Evolutionary conservation across 1,284 basidiomycete species (phyloP).

Genomic region (Naganishia sp.): DNA sequence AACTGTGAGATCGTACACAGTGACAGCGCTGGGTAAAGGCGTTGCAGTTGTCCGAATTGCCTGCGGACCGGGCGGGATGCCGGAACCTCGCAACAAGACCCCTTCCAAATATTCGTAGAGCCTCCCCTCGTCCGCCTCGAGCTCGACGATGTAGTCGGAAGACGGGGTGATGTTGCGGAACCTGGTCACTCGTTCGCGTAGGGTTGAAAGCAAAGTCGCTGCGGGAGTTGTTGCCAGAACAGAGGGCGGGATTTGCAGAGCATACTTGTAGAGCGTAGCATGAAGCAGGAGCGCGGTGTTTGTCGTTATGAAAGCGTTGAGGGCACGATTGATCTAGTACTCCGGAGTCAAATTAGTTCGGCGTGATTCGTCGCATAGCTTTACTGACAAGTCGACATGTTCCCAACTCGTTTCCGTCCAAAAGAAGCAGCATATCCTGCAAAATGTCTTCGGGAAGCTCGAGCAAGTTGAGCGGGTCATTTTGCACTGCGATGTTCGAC

Average conservation of each 20-base stretch:
- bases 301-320: conserved; percentile 40
- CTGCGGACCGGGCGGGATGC: neutral
- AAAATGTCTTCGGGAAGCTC: conserved; percentile 44
- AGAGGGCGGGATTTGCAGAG: conserved; percentile 59
- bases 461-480: conserved; percentile 27
- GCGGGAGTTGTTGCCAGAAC: conserved; percentile 38
- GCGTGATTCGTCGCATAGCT: neutral
- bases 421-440: conserved; percentile 39
- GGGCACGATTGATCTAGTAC: conserved; percentile 42
- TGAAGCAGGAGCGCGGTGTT: conserved; percentile 63
- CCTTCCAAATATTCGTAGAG: conserved; percentile 54
- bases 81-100: conserved; percentile 43
- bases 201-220: conserved; percentile 39
- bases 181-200: conserved; percentile 46
- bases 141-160: conserved; percentile 33
- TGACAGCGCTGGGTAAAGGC: conserved; percentile 33
- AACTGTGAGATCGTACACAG: conserved; percentile 40
- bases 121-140: conserved; percentile 46
- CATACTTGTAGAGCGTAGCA: conserved; percentile 73
- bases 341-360: neutral
- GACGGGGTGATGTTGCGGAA: conserved; percentile 46
- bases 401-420: conserved; percentile 40
- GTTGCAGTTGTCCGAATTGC: neutral
- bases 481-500: neutral
- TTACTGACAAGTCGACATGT: conserved; percentile 39